Evolutionary conservation across 805 yeast species (phyloP).

Genomic region (Yamadazyma scolyti): DNA sequence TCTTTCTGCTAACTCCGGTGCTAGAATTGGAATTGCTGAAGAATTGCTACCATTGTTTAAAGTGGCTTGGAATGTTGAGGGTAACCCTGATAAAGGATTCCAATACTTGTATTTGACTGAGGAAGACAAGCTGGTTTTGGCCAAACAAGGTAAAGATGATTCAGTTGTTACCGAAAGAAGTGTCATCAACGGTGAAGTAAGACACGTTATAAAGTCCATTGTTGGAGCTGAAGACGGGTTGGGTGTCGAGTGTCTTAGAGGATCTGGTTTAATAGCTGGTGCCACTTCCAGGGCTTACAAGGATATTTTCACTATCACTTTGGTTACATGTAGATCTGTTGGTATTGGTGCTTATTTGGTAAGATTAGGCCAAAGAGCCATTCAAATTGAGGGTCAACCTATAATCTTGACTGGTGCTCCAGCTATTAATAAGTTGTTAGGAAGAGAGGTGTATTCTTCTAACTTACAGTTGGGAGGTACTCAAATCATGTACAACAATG

Average conservation of each 20-base stretch:
- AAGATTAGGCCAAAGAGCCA: slow-evolving; percentile 97
- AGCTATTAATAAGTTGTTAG: slow-evolving; percentile 93
- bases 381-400: slow-evolving; percentile 98
- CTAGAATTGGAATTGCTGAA: slow-evolving; percentile 97
- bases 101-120: slow-evolving; percentile 77
- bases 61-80: slow-evolving; percentile 87
- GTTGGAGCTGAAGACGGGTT: slow-evolving; percentile 94
- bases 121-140: slow-evolving; percentile 56
- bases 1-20: slow-evolving; percentile 98
- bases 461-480: slow-evolving; percentile 99
- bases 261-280: slow-evolving; percentile 98
- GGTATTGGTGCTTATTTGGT: slow-evolving; percentile 99
- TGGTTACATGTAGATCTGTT: slow-evolving; percentile 99
- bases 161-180: slow-evolving; percentile 70
- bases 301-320: slow-evolving; percentile 95
- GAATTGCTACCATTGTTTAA: slow-evolving; percentile 85
- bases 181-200: slow-evolving; percentile 81
- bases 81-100: slow-evolving; percentile 81
- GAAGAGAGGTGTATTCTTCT: slow-evolving; percentile 95
- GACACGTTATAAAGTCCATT: slow-evolving; percentile 77
- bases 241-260: slow-evolving; percentile 97
- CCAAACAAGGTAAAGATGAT: slow-evolving; percentile 55
- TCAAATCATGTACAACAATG: slow-evolving; percentile 96
- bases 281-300: slow-evolving; percentile 97
- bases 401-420: slow-evolving; percentile 99